Conservation (phyloP, 352 stramenopile genomes). For the Phytophthora colocasiae region DNA sequence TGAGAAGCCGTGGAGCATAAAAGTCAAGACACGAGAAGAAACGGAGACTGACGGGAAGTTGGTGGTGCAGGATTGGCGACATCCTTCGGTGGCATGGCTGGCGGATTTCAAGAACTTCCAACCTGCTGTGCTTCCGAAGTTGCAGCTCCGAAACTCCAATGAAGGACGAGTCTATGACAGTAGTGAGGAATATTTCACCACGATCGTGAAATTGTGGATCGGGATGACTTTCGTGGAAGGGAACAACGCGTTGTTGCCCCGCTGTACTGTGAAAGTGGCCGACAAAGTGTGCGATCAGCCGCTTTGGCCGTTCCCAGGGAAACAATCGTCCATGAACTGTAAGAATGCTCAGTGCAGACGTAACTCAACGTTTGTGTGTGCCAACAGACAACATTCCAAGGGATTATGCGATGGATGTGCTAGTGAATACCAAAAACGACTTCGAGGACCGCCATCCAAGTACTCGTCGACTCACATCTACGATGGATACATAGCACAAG, state of each 20-base stretch:
- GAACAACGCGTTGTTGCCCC: slow-evolving; percentile 80
- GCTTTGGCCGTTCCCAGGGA: slow-evolving; percentile 62
- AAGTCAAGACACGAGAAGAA: slow-evolving; percentile 28
- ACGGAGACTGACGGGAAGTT: slow-evolving; percentile 3
- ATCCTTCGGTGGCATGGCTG: slow-evolving; percentile 78
- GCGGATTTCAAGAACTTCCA: slow-evolving; percentile 76
- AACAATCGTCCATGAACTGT: slow-evolving; percentile 39
- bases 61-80: slow-evolving; percentile 53
- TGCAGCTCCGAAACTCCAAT: slow-evolving; percentile 57
- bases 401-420: slow-evolving; percentile 74
- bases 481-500: slow-evolving; percentile 51
- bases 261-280: slow-evolving; percentile 62
- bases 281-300: slow-evolving; percentile 75
- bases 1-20: slow-evolving; percentile 79
- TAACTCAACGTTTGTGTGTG: slow-evolving; percentile 67
- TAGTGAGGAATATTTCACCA: slow-evolving; percentile 80
- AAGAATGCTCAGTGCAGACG: slow-evolving; percentile 59
- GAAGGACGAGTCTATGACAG: slow-evolving; percentile 72
- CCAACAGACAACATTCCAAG: slow-evolving; percentile 55
- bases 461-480: slow-evolving; percentile 87
- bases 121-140: slow-evolving; percentile 65
- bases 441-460: slow-evolving; percentile 60
- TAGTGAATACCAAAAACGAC: slow-evolving; percentile 49
- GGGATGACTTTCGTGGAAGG: slow-evolving; percentile 91
- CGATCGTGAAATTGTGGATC: slow-evolving; percentile 78